Conservation (phyloP, 2,329 filamentous ascomycete species). For the Bipolaris oryzae region DNA sequence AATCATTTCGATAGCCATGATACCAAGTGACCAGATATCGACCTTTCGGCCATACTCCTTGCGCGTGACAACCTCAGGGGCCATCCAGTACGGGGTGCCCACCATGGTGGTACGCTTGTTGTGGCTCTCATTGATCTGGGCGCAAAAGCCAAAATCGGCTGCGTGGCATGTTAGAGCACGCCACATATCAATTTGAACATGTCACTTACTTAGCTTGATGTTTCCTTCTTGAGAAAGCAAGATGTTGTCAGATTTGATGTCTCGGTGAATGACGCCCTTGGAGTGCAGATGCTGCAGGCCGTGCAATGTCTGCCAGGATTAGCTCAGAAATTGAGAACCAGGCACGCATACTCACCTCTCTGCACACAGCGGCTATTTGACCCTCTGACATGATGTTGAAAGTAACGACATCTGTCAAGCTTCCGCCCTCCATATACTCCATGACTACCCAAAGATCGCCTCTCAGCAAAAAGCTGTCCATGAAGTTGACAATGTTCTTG, state of each 20-base stretch:
- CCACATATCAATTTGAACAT: not conserved
- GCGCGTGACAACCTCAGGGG: slow-evolving; percentile 92
- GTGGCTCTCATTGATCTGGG: slow-evolving; percentile 95
- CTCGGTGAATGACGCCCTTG: slow-evolving; percentile 96
- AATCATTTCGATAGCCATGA: slow-evolving; percentile 99
- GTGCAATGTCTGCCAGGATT: slow-evolving; percentile 69
- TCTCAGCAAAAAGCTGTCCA: slow-evolving; percentile 89
- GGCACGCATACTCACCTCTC: slow-evolving; percentile 65
- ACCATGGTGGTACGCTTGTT: slow-evolving; percentile 99
- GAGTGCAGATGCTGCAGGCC: slow-evolving; percentile 95
- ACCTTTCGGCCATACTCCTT: slow-evolving; percentile 99
- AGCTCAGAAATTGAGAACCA: slow-evolving; percentile 10
- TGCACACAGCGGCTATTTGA: slow-evolving; percentile 93
- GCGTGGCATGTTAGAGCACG: slow-evolving; percentile 16
- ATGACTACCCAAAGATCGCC: slow-evolving; percentile 98
- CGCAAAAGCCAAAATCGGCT: slow-evolving; percentile 99
- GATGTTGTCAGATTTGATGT: slow-evolving; percentile 99
- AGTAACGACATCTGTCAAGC: slow-evolving; percentile 95
- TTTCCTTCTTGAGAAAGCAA: slow-evolving; percentile 90
- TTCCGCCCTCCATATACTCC: slow-evolving; percentile 99
- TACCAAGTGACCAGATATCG: slow-evolving; percentile 97
- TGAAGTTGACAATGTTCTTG: slow-evolving; percentile 98
- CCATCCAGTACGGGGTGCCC: slow-evolving; percentile 99
- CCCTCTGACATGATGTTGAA: slow-evolving; percentile 99
- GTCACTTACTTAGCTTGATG: slow-evolving; percentile 87